phyloP scores from a whole-genome alignment of 192 early-diverging fungal species.

The Coemansia sp. region DNA sequence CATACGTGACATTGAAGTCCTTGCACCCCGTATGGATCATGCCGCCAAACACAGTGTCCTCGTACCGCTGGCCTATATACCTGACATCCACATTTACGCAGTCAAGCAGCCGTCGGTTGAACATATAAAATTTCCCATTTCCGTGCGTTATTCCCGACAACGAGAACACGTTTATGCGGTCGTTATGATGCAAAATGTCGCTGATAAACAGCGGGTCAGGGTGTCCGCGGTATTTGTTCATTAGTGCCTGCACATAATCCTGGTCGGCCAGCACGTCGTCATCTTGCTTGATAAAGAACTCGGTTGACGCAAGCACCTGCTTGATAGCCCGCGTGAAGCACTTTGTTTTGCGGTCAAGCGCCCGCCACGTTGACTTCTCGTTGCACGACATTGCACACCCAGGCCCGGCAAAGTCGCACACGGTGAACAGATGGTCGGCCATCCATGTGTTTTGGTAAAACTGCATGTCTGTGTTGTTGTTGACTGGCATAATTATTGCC shows the following conservation, averaged over 20 bases:
- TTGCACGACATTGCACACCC: slow-evolving; percentile 27
- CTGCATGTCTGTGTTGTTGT: slow-evolving; percentile 26
- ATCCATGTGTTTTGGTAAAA: slow-evolving; percentile 36
- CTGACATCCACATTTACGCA: slow-evolving; percentile 21
- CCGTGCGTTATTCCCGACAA: slow-evolving; percentile 25
- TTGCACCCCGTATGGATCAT: slow-evolving; percentile 35
- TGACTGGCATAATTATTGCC: slow-evolving; percentile 21
- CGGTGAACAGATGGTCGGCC: slow-evolving; percentile 22
- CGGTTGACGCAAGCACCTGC: slow-evolving; percentile 5
- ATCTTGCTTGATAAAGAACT: slow-evolving; percentile 44
- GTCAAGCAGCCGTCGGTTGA: slow-evolving; percentile 29
- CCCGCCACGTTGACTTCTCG: slow-evolving; percentile 15
- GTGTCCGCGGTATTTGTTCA: slow-evolving; percentile 12
- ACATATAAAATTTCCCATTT: slow-evolving; percentile 51
- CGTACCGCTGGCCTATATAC: slow-evolving; percentile 19
- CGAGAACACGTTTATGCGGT: background rate
- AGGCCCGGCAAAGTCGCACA: slow-evolving; percentile 27
- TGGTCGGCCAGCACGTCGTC: slow-evolving; percentile 28
- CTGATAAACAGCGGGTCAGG: slow-evolving; percentile 25
- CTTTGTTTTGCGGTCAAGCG: slow-evolving; percentile 27
- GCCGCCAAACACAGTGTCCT: slow-evolving; percentile 36
- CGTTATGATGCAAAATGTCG: slow-evolving; percentile 25
- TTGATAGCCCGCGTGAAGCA: slow-evolving; percentile 28
- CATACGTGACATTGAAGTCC: slow-evolving; percentile 6
- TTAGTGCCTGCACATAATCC: slow-evolving; percentile 16